Evolutionary conservation across 108 stramenopile species (phyloP).

Genomic region (Pseudonitzschia delicatissima): DNA sequence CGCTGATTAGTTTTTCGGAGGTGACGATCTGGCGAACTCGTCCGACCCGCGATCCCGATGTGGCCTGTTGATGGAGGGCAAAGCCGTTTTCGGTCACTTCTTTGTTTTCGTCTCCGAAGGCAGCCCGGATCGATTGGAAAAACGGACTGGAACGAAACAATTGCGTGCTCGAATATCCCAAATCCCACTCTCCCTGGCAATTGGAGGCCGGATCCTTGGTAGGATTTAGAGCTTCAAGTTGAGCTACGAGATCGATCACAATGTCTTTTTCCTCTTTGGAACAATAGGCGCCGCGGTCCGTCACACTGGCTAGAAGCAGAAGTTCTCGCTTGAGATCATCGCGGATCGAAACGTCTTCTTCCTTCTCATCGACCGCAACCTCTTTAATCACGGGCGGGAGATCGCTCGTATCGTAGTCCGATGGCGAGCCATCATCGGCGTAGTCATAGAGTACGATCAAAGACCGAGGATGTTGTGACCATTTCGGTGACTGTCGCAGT

Average conservation of each 20-base stretch:
- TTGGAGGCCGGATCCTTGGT: slow-evolving; percentile 66
- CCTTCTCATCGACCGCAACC: slow-evolving; percentile 62
- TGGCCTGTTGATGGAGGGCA: slow-evolving; percentile 72
- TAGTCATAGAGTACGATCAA: slow-evolving; percentile 16
- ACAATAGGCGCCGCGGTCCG: slow-evolving; percentile 68
- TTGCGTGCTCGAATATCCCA: slow-evolving; percentile 74
- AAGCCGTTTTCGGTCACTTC: slow-evolving; percentile 67
- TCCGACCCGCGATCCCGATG: slow-evolving; percentile 63
- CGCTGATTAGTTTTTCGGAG: slow-evolving; percentile 40
- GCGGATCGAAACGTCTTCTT: slow-evolving; percentile 71
- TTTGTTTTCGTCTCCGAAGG: slow-evolving; percentile 60
- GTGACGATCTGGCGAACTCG: slow-evolving; percentile 74
- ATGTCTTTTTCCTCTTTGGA: slow-evolving; percentile 65
- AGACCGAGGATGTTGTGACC: background rate
- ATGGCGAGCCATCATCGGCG: slow-evolving; percentile 28
- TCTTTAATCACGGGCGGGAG: slow-evolving; percentile 29
- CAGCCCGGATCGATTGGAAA: slow-evolving; percentile 64
- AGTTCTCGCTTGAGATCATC: slow-evolving; percentile 80
- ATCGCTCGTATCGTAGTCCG: slow-evolving; percentile 42
- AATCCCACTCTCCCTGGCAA: slow-evolving; percentile 82
- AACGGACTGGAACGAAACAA: slow-evolving; percentile 81
- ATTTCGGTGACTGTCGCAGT: background rate
- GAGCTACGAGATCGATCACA: slow-evolving; percentile 73
- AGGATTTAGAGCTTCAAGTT: slow-evolving; percentile 80
- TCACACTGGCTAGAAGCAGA: slow-evolving; percentile 70